These are phyloP conservation scores for Alternaria longipes DNA, from an alignment of 2,329 filamentous ascomycete genomes.

Conservation along the genomic window DNA sequence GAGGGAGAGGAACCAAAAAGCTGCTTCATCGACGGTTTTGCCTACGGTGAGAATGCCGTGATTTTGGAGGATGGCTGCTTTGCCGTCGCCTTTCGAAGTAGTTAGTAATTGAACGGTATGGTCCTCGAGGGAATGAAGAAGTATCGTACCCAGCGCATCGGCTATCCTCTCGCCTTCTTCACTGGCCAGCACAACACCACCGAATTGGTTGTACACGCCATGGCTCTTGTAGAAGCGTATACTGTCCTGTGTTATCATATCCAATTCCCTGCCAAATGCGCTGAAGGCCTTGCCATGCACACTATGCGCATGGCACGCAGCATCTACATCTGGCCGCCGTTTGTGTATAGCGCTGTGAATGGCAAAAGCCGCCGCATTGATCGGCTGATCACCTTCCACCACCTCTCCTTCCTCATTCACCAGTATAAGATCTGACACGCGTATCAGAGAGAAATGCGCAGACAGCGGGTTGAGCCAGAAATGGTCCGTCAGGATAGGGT, in stretches of 20 bases:
- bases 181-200: constrained; percentile 54
- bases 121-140: no score
- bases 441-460: constrained; percentile 56
- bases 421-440: constrained; percentile 55
- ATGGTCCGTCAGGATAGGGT: constrained; percentile 45
- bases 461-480: constrained; percentile 57
- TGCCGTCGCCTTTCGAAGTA: constrained; percentile 33
- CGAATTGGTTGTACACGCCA: constrained; percentile 54
- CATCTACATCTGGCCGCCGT: constrained; percentile 51
- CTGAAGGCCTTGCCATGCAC: constrained; percentile 59
- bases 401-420: constrained; percentile 55
- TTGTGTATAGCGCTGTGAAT: constrained; percentile 57
- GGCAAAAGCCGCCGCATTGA: constrained; percentile 59
- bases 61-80: constrained; percentile 52
- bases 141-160: constrained; percentile 40
- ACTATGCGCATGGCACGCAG: constrained; percentile 57
- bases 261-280: constrained; percentile 57
- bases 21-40: constrained; percentile 55
- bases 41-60: constrained; percentile 53
- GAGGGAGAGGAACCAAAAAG: constrained; percentile 57
- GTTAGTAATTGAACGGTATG: not conserved
- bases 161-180: constrained; percentile 58
- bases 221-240: constrained; percentile 55
- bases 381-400: constrained; percentile 52
- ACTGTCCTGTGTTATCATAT: constrained; percentile 61